phyloP scores from a whole-genome alignment of 441 rosid species.

The Gossypium aridum region DNA sequence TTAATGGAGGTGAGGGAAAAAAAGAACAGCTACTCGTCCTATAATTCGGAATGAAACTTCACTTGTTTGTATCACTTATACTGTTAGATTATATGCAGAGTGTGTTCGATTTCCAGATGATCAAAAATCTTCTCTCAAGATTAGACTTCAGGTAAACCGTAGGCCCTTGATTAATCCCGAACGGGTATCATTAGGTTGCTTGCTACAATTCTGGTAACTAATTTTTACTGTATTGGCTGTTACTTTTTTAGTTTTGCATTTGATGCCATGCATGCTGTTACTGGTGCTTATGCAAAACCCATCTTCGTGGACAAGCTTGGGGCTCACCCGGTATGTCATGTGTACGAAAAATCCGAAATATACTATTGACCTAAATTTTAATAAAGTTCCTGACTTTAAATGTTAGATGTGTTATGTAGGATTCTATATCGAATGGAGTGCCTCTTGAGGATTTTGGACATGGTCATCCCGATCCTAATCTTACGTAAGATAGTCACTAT shows the following conservation, averaged over 20 bases:
- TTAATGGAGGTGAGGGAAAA: constrained; percentile 72
- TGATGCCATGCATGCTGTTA: constrained; percentile 98
- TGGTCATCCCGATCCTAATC: constrained; percentile 99
- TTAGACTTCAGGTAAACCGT: constrained; percentile 65
- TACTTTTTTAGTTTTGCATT: constrained; percentile 53
- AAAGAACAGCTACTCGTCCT: neutral
- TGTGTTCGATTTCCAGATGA: constrained; percentile 82
- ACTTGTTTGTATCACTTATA: constrained; percentile 18
- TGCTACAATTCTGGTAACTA: neutral
- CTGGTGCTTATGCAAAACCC: constrained; percentile 94
- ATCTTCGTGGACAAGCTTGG: constrained; percentile 85
- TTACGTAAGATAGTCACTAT: constrained; percentile 51
- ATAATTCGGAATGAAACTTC: constrained; percentile 9
- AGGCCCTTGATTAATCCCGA: constrained; percentile 13
- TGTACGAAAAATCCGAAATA: constrained; percentile 13
- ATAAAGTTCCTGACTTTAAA: constrained; percentile 20
- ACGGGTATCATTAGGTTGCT: neutral
- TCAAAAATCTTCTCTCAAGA: constrained; percentile 66
- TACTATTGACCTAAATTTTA: neutral
- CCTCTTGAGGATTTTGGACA: constrained; percentile 95
- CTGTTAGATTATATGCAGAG: constrained; percentile 44
- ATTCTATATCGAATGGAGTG: constrained; percentile 77
- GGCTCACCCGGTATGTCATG: constrained; percentile 48
- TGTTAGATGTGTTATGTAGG: constrained; percentile 39
- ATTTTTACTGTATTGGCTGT: constrained; percentile 14